Percentiles rank a stretch among this genome's conserved stretches.
Evolutionary conservation across 768 basidiomycete genomes (phyloP).

Genomic region (Lanmaoa rubissima): DNA sequence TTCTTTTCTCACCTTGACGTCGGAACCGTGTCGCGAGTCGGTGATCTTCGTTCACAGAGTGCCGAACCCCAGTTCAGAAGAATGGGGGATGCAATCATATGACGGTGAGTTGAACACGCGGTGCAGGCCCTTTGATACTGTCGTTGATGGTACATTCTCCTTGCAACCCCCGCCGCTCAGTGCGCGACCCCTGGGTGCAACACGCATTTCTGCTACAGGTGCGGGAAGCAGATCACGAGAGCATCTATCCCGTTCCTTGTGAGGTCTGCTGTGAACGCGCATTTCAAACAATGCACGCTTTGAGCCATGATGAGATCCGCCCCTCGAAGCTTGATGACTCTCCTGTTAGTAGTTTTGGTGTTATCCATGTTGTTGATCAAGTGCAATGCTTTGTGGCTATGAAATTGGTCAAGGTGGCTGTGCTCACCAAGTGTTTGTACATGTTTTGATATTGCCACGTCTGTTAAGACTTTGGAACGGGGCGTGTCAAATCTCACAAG

Average conservation of each 20-base stretch:
- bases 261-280: constrained; percentile 29
- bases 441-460: constrained; percentile 33
- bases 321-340: neutral
- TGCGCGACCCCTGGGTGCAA: constrained; percentile 54
- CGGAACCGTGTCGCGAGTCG: neutral
- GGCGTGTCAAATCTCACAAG: constrained; percentile 18
- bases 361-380: neutral
- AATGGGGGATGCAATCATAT: constrained; percentile 58
- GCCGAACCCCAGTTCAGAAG: constrained; percentile 50
- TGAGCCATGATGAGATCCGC: constrained; percentile 3
- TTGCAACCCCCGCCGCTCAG: constrained; percentile 26
- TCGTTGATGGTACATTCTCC: neutral
- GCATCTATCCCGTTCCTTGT: constrained; percentile 33
- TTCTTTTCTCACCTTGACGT: neutral
- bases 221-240: constrained; percentile 46
- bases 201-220: constrained; percentile 54
- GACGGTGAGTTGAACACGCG: constrained; percentile 40
- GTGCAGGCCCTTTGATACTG: neutral
- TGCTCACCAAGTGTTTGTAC: constrained; percentile 19
- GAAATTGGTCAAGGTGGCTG: constrained; percentile 13
- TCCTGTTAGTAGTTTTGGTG: neutral
- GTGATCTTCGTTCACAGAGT: constrained; percentile 27
- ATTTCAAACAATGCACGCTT: constrained; percentile 35
- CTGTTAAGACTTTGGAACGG: constrained; percentile 18
- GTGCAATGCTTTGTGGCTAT: too few species aligned